Evolutionary conservation across 108 stramenopile species (phyloP), one percentile per base, ranked within the genome.

Genomic region (Cyclotella cryptica): DNA sequence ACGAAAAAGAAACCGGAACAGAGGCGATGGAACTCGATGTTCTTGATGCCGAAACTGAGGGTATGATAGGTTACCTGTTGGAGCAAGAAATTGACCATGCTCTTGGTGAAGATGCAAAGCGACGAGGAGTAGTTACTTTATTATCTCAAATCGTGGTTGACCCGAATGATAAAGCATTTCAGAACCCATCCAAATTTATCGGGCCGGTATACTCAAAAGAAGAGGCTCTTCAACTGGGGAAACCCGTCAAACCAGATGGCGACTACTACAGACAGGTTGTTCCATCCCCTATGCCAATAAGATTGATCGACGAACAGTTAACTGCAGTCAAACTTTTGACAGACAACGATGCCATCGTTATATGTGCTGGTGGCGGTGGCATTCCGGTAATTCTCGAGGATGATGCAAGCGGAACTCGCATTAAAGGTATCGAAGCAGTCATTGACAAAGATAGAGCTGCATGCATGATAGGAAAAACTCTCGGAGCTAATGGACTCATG

Each of bases 41-140:
- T 17, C 68, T 84, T 35, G 83, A 84, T 69, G 83, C 83, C 19
- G 83, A 84, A 49, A 84, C 83, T 15, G 83, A 84, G 49, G 83
- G 83, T 14, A 84, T 78, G 77, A 84, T 84, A 51, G 83, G 83
- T 17, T 84, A 84, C 45, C 35, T 84, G 60, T 58, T 84, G 11
- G 83, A 84, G 59, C 83, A 84, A 49, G 83, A 78, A 41, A 59
- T 84, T 17, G 63, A 79, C 53, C 39, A 53, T 41, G 44, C 65
- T 21, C 22, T 84, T 49, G 65, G 71, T 11, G 27, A 63, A 59
- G 65, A 47, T 14, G 65, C 61, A 17, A 49, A 55, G 28, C 11
- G 74, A 66, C 65, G 77, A 30, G 83, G 83, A n/a, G 78, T 79
- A 40, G 78, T 80, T 3, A 79, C 84, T 6, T 13, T 84, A 27